Evolutionary conservation across 2,329 filamentous ascomycete species (phyloP), one percentile per base, ranked within the genome.

Genomic region (Clarireedia hainanense): DNA sequence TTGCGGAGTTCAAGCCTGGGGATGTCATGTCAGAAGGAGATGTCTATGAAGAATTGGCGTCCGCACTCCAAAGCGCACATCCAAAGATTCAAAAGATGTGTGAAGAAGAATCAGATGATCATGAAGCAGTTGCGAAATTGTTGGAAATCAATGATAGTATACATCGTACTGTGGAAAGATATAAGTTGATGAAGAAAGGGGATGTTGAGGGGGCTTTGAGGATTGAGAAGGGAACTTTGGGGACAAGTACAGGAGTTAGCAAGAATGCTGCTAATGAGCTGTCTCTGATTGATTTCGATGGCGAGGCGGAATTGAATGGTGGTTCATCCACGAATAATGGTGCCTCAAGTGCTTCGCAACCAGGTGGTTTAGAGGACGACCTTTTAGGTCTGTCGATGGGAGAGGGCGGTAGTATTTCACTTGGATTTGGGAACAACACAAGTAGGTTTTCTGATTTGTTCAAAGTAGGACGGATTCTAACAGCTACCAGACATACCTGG

Each of bases 1-100:
- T 99, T 51, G 89, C 92, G 64, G 85, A 84, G 26, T 90, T 95
- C 71, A 81, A 86, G 67, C 80, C 85, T 0, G 92, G 91, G 45
- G 92, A 96, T 65, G 81, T 80, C 57, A 87, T 97, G 73, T 69
- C 73, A 20, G 82, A 85, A 17, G 81, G 81, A 12, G 83, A 86
- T 58, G 83, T 86, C 20, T 86, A 83, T 63, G 80, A 91, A 76
- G 94, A 99, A 76, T 80, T 99, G 53, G 91, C 91, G 5, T 86
- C 88, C 61, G 85, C 94, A 9, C 78, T 99, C 47, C 89, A 90
- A 70, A 96, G 88, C 68, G 94, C 94, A 2, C 94, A 99, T 67
- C 94, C 94, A 7, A 99, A 99, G 75, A 97, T 99, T 62, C 92
- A 97, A 70, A 96, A 90, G 74, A 99, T 99, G 92, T 97, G 92